These are phyloP conservation scores for Suillus discolor DNA, from an alignment of 768 basidiomycete genomes.

Conservation along the genomic window DNA sequence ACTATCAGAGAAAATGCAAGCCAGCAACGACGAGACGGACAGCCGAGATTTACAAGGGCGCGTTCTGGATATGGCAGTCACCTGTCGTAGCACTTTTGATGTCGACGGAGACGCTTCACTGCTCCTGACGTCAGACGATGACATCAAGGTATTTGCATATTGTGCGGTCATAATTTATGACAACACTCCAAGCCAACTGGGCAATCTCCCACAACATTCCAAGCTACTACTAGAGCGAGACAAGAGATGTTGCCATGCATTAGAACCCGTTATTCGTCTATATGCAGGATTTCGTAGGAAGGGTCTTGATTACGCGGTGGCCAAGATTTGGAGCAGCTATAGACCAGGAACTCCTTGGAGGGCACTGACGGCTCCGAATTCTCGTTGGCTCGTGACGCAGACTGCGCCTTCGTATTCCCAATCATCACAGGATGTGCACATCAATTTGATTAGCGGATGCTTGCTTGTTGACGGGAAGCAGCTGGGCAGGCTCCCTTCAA, in stretches of 20 bases:
- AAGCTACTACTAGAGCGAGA: constrained; percentile 32
- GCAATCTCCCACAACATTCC: constrained; percentile 11
- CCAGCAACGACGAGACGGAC: constrained; percentile 9
- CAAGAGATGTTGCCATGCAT: constrained; percentile 26
- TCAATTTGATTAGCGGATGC: constrained; percentile 26
- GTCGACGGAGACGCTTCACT: constrained; percentile 17
- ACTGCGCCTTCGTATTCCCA: constrained; percentile 15
- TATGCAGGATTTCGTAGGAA: constrained; percentile 5
- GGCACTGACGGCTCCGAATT: constrained; percentile 11
- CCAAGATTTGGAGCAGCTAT: constrained; percentile 26
- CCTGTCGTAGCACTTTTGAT: constrained; percentile 39
- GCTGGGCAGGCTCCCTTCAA: constrained; percentile 24
- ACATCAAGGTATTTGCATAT: constrained; percentile 25
- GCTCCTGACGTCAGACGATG: constrained; percentile 23
- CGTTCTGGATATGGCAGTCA: constrained; percentile 39
- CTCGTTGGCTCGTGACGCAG: constrained; percentile 25
- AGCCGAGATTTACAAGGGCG: constrained; percentile 22
- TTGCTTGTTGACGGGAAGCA: constrained; percentile 31
- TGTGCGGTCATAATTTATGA: constrained; percentile 29
- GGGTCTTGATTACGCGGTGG: constrained; percentile 24
- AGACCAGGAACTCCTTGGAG: constrained; percentile 26
- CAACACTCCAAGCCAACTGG: constrained; percentile 22
- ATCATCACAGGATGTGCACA: constrained; percentile 23
- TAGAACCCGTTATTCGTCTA: constrained; percentile 19
- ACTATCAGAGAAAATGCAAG: constrained; percentile 26